These are phyloP conservation scores for Aspergillus cejpii DNA, from an alignment of 2,329 filamentous ascomycete genomes.

Conservation along the genomic window DNA sequence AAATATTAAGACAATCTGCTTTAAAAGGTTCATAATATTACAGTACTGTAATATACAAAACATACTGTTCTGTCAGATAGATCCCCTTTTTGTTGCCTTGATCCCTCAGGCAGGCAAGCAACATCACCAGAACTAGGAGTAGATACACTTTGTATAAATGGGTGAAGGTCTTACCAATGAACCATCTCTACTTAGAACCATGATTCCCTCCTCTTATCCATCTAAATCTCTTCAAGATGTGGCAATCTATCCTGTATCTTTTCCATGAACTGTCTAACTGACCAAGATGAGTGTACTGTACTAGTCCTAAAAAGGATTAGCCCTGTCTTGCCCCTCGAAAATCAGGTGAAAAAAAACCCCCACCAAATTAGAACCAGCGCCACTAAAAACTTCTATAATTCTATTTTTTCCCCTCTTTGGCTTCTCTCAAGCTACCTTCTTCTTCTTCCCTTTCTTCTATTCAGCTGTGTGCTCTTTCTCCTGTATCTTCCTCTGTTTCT, in stretches of 20 bases:
- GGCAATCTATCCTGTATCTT: neutral
- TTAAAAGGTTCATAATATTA: too few species aligned
- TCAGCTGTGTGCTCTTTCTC: constrained; percentile 19
- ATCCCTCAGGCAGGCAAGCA: neutral
- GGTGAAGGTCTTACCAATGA: too few species aligned
- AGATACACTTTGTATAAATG: too few species aligned
- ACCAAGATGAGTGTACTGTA: constrained; percentile 9
- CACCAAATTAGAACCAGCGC: constrained; percentile 16
- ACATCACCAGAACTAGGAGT: too few species aligned
- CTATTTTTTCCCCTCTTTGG: constrained; percentile 28
- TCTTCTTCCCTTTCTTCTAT: constrained; percentile 26
- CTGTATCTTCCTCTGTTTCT: constrained; percentile 24
- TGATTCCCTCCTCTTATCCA: neutral
- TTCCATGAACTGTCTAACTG: constrained; percentile 1
- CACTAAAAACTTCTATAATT: constrained; percentile 25
- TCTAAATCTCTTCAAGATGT: neutral
- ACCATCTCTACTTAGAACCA: too few species aligned
- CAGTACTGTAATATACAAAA: neutral
- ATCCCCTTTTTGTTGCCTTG: neutral
- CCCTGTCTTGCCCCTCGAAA: constrained; percentile 13
- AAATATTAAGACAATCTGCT: too few species aligned
- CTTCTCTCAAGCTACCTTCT: constrained; percentile 21
- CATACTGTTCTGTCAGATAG: neutral
- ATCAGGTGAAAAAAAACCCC: constrained; percentile 8
- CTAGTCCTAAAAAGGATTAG: constrained; percentile 12